phyloP scores from a whole-genome alignment of 345 rosid genomes.

The Sonneratia alba region DNA sequence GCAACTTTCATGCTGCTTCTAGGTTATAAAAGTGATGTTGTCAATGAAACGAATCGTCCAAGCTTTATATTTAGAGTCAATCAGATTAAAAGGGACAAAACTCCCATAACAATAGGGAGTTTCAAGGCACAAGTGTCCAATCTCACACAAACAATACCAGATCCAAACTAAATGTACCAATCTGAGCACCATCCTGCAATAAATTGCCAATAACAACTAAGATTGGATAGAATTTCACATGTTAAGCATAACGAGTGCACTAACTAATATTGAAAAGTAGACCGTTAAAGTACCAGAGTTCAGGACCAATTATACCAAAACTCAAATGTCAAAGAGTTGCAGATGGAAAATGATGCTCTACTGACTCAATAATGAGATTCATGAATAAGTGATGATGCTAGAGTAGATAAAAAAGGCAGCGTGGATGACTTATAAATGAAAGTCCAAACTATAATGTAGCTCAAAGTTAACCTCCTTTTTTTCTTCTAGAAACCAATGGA shows the following conservation, averaged over 20 bases:
- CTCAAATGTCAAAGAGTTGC: background rate
- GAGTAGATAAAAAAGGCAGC: background rate
- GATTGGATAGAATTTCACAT: conserved; percentile 7
- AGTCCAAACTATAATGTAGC: background rate
- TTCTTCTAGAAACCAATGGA: background rate
- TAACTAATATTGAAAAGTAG: background rate
- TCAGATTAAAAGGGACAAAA: conserved; percentile 10
- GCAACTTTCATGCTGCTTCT: conserved; percentile 15
- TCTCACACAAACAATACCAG: conserved; percentile 21
- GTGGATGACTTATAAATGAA: background rate
- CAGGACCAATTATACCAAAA: background rate
- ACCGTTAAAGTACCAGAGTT: background rate
- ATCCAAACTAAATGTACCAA: conserved; percentile 34
- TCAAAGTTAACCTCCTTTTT: background rate
- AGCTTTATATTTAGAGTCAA: conserved; percentile 15
- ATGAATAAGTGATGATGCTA: background rate
- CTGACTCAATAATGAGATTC: background rate
- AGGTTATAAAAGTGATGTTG: conserved; percentile 11
- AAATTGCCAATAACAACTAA: conserved; percentile 21
- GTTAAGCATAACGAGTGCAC: conserved; percentile 1
- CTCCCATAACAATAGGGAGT: conserved; percentile 15
- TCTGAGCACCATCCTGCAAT: conserved; percentile 31
- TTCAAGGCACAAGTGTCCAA: conserved; percentile 22
- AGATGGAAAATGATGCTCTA: background rate
- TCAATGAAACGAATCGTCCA: conserved; percentile 4